phyloP scores from a whole-genome alignment of 2,329 filamentous ascomycete species.

The Fusarium pseudonygamai region DNA sequence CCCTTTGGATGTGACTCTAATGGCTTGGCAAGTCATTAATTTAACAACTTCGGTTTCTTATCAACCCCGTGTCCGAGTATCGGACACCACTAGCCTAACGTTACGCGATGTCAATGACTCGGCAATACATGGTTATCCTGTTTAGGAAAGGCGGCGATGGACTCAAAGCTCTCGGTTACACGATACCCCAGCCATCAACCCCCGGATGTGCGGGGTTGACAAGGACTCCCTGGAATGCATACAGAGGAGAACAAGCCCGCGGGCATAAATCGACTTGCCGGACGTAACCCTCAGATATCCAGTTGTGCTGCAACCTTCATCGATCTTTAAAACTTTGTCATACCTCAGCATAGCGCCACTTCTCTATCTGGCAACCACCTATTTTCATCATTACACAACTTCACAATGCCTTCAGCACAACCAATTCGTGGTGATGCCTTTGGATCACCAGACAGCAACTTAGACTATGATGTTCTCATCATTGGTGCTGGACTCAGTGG shows the following conservation, averaged over 20 bases:
- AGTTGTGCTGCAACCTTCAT: no score
- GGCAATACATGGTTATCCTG: constrained; percentile 14
- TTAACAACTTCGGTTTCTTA: neutral
- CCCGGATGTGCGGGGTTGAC: neutral
- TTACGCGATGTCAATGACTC: neutral
- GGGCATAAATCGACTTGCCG: neutral
- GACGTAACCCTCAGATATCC: neutral
- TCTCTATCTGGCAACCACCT: neutral
- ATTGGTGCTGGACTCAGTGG: constrained; percentile 47
- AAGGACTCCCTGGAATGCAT: neutral
- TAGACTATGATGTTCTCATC: constrained; percentile 38
- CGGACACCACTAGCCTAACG: neutral
- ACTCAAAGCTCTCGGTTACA: neutral
- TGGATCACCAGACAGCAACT: neutral
- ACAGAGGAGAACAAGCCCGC: neutral
- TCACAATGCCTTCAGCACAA: constrained; percentile 26
- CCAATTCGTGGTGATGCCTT: constrained; percentile 12
- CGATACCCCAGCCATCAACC: neutral
- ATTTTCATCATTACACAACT: neutral
- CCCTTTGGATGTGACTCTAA: neutral
- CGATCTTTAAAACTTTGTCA: neutral
- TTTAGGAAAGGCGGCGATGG: constrained; percentile 7
- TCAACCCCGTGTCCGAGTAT: neutral
- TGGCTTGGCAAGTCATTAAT: neutral
- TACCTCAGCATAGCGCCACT: neutral